A percentile compares a stretch with the other conserved stretches of the same genome.
These are phyloP conservation scores for Colletotrichum lentis DNA, from an alignment of 2,329 filamentous ascomycete genomes.

Conservation along the genomic window DNA sequence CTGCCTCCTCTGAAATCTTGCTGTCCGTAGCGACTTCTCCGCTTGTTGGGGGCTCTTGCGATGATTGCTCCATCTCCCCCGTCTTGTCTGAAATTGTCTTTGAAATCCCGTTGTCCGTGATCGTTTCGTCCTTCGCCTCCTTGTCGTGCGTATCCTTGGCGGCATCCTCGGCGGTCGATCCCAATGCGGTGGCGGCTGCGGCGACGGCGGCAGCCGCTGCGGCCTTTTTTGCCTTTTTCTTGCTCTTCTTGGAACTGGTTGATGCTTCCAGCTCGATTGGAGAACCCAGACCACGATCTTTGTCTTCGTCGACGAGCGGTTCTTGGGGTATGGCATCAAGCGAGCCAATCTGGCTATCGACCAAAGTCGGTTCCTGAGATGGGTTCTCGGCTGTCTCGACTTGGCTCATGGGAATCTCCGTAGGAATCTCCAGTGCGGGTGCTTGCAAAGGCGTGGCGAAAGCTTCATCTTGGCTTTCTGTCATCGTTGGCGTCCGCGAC, in stretches of 20 bases:
- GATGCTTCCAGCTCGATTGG: constrained; percentile 31
- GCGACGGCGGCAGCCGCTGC: constrained; percentile 16
- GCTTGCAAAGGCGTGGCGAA: constrained; percentile 17
- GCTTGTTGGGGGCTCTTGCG: constrained; percentile 25
- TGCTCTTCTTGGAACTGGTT: constrained; percentile 43
- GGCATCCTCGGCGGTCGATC: background rate
- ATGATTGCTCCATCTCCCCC: constrained; percentile 29
- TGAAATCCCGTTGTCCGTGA: constrained; percentile 14
- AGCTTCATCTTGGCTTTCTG: constrained; percentile 13
- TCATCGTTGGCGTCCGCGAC: constrained; percentile 19
- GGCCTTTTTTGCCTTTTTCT: constrained; percentile 42
- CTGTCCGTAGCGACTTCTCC: constrained; percentile 34
- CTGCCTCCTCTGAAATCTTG: constrained; percentile 33
- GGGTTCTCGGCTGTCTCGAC: constrained; percentile 10
- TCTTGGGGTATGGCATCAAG: constrained; percentile 30
- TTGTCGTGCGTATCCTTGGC: constrained; percentile 14
- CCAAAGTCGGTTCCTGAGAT: constrained; percentile 21
- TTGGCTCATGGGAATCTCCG: background rate
- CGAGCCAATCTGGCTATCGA: constrained; percentile 29
- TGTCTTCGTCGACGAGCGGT: constrained; percentile 18
- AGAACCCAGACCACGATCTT: constrained; percentile 9
- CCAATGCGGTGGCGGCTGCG: background rate
- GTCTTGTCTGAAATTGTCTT: constrained; percentile 27
- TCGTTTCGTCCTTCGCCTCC: constrained; percentile 26
- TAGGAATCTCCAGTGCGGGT: background rate